phyloP scores from a whole-genome alignment of 352 stramenopile genomes.

The Globisporangium recalcitrans region DNA sequence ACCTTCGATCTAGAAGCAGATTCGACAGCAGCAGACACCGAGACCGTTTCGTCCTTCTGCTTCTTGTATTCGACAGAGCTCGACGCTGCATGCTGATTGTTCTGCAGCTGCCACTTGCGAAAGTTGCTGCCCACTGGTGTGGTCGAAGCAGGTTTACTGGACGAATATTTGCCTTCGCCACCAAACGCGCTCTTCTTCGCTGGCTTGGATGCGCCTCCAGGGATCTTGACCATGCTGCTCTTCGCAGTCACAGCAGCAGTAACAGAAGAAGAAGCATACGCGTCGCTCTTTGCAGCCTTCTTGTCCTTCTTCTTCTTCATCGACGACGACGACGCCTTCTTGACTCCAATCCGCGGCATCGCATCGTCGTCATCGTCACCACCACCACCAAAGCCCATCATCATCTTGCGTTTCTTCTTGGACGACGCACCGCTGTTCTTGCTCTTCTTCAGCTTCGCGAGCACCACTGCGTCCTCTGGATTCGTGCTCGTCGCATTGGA shows the following conservation, averaged over 20 bases:
- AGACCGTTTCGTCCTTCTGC: not conserved
- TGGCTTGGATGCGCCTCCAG: not conserved
- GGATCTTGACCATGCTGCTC: conserved; percentile 16
- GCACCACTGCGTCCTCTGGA: conserved; percentile 23
- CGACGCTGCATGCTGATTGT: not conserved
- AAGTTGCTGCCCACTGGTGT: not conserved
- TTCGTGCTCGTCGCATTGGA: not conserved
- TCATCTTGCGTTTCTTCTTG: conserved; percentile 25
- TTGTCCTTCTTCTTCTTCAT: conserved; percentile 26
- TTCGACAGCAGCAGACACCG: not conserved
- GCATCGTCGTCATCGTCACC: conserved; percentile 23
- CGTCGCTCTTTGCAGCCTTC: conserved; percentile 7
- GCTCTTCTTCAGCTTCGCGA: conserved; percentile 37
- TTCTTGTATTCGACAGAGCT: not conserved
- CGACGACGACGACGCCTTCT: conserved; percentile 16
- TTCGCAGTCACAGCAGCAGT: not conserved
- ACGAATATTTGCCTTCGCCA: not conserved
- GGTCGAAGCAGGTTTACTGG: not conserved
- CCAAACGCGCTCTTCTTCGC: not conserved
- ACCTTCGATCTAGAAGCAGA: not conserved
- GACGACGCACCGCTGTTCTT: conserved; percentile 17
- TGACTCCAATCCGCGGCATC: conserved; percentile 35
- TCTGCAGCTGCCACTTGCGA: not conserved
- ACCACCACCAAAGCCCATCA: not conserved
- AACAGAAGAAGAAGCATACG: not conserved